Base-by-base conservation (phyloP, 768 basidiomycete genomes). In the Lactarius sp. region DNA sequence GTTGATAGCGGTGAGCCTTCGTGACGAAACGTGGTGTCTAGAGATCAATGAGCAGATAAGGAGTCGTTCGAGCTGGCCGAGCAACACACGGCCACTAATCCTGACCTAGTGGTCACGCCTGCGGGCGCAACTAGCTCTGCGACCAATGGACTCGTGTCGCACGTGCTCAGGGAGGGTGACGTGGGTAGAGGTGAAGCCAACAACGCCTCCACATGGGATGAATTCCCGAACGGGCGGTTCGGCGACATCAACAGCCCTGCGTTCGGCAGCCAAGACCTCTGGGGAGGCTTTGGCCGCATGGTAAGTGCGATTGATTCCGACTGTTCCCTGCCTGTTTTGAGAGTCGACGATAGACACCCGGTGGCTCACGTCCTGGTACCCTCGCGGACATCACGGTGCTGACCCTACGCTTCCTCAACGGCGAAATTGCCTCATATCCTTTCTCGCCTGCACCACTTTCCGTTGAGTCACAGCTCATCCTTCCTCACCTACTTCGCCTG, bases 241-340 rank as follows among this genome's bases (percentile, higher is more conserved):
- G 97, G 97, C 65, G 97, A 98, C 74, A 92, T 90, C 72, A 92
- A 97, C 71, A 96, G 93, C 77, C 97, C 97, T 22, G 97, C 97
- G 0, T 99, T 89, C 69, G 97, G 97, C 52, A 78, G 79, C 39
- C 85, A 84, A 70, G 87, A 86, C 65, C 87, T 80, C 2, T 94
- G 90, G 89, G 88, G 90, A 60, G 85, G 86, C 42, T 80, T 83
- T 12, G 80, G 79, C 50, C 77, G 88, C 42, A 78, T 83, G 60
- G 86, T 88, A 71, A 42, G 79, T 56, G 13, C 57, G 42, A 13
- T 34, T 34, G 6, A 39, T 27, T 14, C 49, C 53, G 34, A 10
- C 49, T 12, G 1, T 46, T 20, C 27, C 6, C n/a, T 31, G 65
- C 20, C 51, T 51, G 10, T 20, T 27, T 12, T 34, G 39, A 57